Base-by-base conservation (phyloP, 2,329 filamentous ascomycete species). In the Madurella mycetomatis region DNA sequence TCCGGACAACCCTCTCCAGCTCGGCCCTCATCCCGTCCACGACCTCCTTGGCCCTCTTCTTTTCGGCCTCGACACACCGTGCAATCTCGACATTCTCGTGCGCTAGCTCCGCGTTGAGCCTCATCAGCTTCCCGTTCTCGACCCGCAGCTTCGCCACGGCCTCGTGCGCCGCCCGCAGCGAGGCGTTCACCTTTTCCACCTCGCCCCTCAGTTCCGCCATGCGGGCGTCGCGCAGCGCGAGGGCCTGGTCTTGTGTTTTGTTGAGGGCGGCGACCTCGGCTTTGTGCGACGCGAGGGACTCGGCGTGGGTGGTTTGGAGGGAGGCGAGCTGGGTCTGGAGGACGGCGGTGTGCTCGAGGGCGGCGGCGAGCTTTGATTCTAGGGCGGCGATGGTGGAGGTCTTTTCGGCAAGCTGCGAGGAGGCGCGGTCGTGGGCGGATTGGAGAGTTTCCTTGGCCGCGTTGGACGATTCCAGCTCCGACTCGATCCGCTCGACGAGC, bases 1-100 rank as follows among this genome's bases (percentile, higher is more conserved):
- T 75, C 45, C 69, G 64, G 43, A 80, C 60, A 0, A 78, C 76
- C 4, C 74, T 62, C 60, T 75, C 74, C 32, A 84, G 66, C 68
- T 83, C 79, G 1, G 66, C 73, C 66, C 74, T 75, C 72, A 84
- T 76, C 5, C 69, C 66, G 9, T 78, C 73, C 1, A 83, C 72
- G 0, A 76, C 75, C 5, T 65, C 67, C 62, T 69, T 71, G 2
- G 77, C 76, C 15, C 70, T 69, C 5, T 49, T 56, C 60, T 66
- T 65, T 62, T 76, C 76, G 15, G 69, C 69, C 4, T 69, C 71
- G 16, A 74, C 63, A 19, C 66, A 61, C 0, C 62, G 62, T 45
- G 64, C 61, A 13, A 82, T 60, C 0, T 66, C 68, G 17, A 65
- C 64, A 18, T 78, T 79, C 58, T 79, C 77, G 0, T 74, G 70